Percentiles rank a stretch among this genome's conserved stretches.
These are phyloP conservation scores for Fragilariopsis cylindrus DNA, from an alignment of 108 stramenopile species.

Conservation along the genomic window DNA sequence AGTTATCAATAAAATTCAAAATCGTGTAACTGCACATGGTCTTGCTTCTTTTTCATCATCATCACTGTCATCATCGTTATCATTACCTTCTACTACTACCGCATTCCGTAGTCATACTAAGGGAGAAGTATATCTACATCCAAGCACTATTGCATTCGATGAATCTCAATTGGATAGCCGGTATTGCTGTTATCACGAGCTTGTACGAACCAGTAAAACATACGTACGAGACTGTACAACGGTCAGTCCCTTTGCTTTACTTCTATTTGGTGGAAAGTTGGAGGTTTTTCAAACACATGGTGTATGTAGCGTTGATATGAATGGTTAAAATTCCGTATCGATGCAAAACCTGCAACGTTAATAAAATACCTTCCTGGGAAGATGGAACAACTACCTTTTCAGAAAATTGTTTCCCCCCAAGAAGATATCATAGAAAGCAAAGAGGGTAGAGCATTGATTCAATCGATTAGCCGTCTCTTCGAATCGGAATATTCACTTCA, in stretches of 20 bases:
- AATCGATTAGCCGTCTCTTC: conserved; percentile 51
- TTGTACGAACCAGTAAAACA: conserved; percentile 74
- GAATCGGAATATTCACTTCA: conserved; percentile 8
- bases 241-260: conserved; percentile 57
- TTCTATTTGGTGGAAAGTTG: conserved; percentile 74
- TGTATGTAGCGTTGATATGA: conserved; percentile 65
- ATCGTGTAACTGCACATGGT: conserved; percentile 8
- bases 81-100: background rate
- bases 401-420: conserved; percentile 64
- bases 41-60: too few species aligned
- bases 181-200: conserved; percentile 77
- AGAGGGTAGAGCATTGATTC: conserved; percentile 59
- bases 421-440: conserved; percentile 44
- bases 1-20: conserved; percentile 54
- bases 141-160: conserved; percentile 63
- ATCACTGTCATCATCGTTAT: background rate
- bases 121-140: conserved; percentile 69
- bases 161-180: conserved; percentile 57
- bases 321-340: conserved; percentile 64
- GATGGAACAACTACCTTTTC: conserved; percentile 61
- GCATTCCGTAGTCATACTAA: conserved; percentile 57
- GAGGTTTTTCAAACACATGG: conserved; percentile 60
- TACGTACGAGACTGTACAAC: conserved; percentile 70
- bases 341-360: conserved; percentile 68
- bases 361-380: conserved; percentile 63